phyloP scores from a whole-genome alignment of 1,284 basidiomycete genomes.

The Ustilago trichophora region DNA sequence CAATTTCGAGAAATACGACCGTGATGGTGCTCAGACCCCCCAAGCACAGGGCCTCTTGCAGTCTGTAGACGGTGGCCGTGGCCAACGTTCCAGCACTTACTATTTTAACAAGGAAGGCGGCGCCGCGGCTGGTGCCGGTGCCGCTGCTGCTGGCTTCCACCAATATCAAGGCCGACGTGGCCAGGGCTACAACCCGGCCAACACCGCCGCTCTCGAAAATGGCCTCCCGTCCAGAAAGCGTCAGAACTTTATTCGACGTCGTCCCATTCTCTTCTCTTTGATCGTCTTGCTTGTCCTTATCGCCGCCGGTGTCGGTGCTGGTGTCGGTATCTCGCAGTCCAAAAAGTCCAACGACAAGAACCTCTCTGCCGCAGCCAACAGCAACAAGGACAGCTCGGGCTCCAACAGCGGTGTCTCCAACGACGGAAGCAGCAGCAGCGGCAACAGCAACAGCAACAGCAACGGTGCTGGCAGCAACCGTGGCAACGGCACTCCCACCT shows the following conservation, averaged over 20 bases:
- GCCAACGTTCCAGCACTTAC: constrained; percentile 34
- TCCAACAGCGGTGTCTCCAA: constrained; percentile 4
- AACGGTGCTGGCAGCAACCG: too few relatives aligned
- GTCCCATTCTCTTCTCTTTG: constrained; percentile 32
- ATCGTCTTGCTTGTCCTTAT: constrained; percentile 41
- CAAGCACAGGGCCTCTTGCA: constrained; percentile 27
- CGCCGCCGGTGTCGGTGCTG: constrained; percentile 44
- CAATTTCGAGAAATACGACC: constrained; percentile 34
- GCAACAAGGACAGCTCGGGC: constrained; percentile 4
- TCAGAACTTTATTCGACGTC: constrained; percentile 26
- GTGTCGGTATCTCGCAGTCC: constrained; percentile 31
- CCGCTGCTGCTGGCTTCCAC: constrained; percentile 12
- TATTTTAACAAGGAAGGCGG: constrained; percentile 51
- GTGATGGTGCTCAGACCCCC: constrained; percentile 18
- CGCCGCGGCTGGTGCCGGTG: constrained; percentile 21
- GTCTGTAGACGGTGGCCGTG: not conserved
- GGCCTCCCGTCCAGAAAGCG: constrained; percentile 14
- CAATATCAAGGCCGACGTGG: constrained; percentile 37
- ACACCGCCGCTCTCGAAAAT: constrained; percentile 13
- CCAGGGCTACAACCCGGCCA: constrained; percentile 41
- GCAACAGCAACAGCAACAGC: too few relatives aligned
- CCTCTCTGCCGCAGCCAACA: constrained; percentile 6
- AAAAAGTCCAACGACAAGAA: constrained; percentile 42
- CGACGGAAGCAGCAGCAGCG: too few relatives aligned
- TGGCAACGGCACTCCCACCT: not conserved